These are phyloP conservation scores for Leucosporidium creatinivorum DNA, from an alignment of 768 basidiomycete species.

Conservation along the genomic window DNA sequence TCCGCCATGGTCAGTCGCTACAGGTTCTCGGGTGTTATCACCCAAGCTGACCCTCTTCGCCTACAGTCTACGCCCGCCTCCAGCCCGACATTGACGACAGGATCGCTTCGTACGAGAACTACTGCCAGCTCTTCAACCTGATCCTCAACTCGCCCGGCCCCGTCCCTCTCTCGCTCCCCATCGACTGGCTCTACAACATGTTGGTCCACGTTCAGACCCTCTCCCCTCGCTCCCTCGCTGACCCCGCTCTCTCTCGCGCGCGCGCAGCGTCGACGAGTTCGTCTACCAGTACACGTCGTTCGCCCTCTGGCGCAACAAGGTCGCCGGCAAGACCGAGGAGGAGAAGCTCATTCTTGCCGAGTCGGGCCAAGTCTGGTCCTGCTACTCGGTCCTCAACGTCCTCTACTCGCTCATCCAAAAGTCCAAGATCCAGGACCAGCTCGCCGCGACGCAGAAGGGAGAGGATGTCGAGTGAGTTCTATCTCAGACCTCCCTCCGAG, in stretches of 20 bases:
- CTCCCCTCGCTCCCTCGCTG: neutral
- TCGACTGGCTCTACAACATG: slow-evolving; percentile 98
- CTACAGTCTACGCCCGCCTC: slow-evolving; percentile 75
- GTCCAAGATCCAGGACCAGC: slow-evolving; percentile 87
- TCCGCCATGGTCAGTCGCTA: slow-evolving; percentile 47
- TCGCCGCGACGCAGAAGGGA: slow-evolving; percentile 70
- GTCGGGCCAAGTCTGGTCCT: slow-evolving; percentile 81
- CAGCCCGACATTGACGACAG: slow-evolving; percentile 87
- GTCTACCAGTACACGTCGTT: slow-evolving; percentile 98
- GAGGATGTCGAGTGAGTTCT: slow-evolving; percentile 53
- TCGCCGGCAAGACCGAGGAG: slow-evolving; percentile 67
- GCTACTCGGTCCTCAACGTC: slow-evolving; percentile 96
- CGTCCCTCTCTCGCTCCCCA: slow-evolving; percentile 83
- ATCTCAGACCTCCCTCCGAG: neutral
- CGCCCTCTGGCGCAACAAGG: slow-evolving; percentile 80
- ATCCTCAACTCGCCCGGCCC: slow-evolving; percentile 93
- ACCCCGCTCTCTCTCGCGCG: neutral
- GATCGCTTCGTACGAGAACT: slow-evolving; percentile 84
- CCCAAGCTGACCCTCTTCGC: slow-evolving; percentile 41
- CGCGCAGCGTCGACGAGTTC: slow-evolving; percentile 75
- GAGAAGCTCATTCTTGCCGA: slow-evolving; percentile 76
- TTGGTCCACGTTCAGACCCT: neutral
- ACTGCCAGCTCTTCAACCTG: slow-evolving; percentile 97
- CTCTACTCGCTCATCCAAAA: slow-evolving; percentile 98
- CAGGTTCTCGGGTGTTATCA: neutral